Percentiles rank a stretch among this genome's conserved stretches.
These are phyloP conservation scores for Auxenochlorella pyrenoidosa DNA, from an alignment of 139 green algal genomes.

Conservation along the genomic window DNA sequence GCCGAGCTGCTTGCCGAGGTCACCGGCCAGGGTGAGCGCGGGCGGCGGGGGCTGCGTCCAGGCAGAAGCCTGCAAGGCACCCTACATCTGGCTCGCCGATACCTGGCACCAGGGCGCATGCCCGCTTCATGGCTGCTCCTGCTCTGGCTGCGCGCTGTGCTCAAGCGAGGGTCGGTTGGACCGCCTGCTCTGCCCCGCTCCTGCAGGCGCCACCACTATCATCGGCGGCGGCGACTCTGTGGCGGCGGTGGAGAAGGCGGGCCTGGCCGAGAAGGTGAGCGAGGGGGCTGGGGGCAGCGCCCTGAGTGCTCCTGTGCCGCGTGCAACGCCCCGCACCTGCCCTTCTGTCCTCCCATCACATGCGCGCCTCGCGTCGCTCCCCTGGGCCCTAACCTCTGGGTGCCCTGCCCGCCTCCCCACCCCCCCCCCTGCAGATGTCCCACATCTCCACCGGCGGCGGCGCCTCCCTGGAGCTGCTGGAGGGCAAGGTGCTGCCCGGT, in stretches of 20 bases:
- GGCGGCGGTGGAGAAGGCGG: conserved; percentile 98
- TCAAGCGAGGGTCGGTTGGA: no score
- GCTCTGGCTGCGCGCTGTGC: no score
- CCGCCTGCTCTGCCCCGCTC: no score
- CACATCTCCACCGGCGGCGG: conserved; percentile 97
- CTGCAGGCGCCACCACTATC: conserved; percentile 89
- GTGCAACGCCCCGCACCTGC: not conserved
- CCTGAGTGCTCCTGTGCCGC: not conserved
- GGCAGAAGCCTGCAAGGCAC: no score
- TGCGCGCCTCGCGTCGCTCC: no score
- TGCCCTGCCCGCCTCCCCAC: not conserved
- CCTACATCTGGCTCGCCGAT: no score
- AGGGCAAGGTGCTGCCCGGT: conserved; percentile 98
- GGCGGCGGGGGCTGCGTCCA: no score
- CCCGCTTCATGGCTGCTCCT: no score
- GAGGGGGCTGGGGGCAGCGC: not conserved
- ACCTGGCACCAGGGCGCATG: no score
- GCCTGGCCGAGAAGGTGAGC: conserved; percentile 85
- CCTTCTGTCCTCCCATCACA: not conserved
- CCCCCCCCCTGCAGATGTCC: conserved; percentile 67
- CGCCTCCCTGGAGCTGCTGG: conserved; percentile 97
- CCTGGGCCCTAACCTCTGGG: no score
- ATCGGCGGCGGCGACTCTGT: conserved; percentile 99
- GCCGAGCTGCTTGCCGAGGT: conserved; percentile 32
- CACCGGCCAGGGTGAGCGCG: conserved; percentile 16